Evolutionary conservation across 352 stramenopile species (phyloP), one percentile per base, ranked within the genome.

Genomic region (Phytophthora nicotianae): DNA sequence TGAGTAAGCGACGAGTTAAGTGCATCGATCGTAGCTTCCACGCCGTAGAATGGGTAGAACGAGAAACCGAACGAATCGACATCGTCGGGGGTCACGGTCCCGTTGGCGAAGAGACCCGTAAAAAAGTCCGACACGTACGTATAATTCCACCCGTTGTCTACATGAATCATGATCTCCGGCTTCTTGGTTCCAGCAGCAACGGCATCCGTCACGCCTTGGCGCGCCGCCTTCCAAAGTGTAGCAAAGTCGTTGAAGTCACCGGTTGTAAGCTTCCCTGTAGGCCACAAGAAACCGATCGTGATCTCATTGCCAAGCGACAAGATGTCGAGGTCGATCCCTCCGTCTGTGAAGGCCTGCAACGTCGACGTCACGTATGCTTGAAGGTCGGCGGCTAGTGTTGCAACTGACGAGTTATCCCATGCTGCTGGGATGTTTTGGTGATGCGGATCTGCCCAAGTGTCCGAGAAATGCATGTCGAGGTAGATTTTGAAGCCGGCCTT

Each of bases 391-490:
- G 68, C 50, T 9, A 77, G 27, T 8, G 53, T 66, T 6, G 38
- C 38, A 16, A 77, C 64, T 5, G 64, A 68, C 32, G 68, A 58
- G 40, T 58, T 63, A 17, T 71, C 65, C 58, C 63, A 76, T 5
- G 64, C 50, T 8, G 63, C 50, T 33, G 68, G 68, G 26, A 70
- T 61, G 19, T 50, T 58, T 47, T 76, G 68, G 16, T 70, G 48
- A 17, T 65, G 60, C 9, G 63, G 58, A 23, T 76, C 68, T 0
- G 68, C 68, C 68, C 68, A 75, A 0, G 68, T 75, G 40, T 75
- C 68, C 5, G 68, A 75, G 54, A 75, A 75, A 40, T 75, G 68
- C 68, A 75, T 75, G 40, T 75, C 68, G n/a, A 75, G 50, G 58
- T 75, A 75, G 41, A 75, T 75, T 27, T 62, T 69, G 50, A 72